phyloP scores from a whole-genome alignment of 1,284 basidiomycete genomes.

The Exobasidium cylindrosporum region DNA sequence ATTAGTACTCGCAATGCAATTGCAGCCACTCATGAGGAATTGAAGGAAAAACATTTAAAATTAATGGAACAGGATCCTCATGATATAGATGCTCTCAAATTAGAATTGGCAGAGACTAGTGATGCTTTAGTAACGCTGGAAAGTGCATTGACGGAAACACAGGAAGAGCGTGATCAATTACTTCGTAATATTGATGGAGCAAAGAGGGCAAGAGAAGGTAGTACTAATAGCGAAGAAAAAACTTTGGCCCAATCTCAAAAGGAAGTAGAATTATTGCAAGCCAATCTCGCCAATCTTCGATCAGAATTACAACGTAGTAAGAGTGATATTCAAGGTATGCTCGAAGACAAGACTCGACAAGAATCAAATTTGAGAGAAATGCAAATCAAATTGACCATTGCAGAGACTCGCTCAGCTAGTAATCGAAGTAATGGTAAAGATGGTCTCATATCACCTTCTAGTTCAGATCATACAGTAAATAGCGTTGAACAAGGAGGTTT shows the following conservation, averaged over 20 bases:
- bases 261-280: slow-evolving; percentile 73
- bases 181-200: slow-evolving; percentile 45
- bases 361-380: slow-evolving; percentile 34
- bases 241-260: slow-evolving; percentile 17
- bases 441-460: slow-evolving; percentile 3
- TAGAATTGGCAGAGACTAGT: slow-evolving; percentile 53
- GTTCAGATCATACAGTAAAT: slow-evolving; percentile 23
- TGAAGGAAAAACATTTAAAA: slow-evolving; percentile 28
- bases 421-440: slow-evolving; percentile 28
- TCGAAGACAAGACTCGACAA: slow-evolving; percentile 66
- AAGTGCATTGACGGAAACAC: slow-evolving; percentile 52
- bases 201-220: slow-evolving; percentile 14
- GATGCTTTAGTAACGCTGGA: slow-evolving; percentile 54
- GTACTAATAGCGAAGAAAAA: slow-evolving; percentile 50
- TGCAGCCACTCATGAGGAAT: slow-evolving; percentile 21
- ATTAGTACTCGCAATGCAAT: slow-evolving; percentile 14
- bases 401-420: slow-evolving; percentile 31
- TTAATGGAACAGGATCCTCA: slow-evolving; percentile 35
- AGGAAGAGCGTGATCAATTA: slow-evolving; percentile 54
- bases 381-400: slow-evolving; percentile 30
- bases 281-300: slow-evolving; percentile 62
- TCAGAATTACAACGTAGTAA: slow-evolving; percentile 52
- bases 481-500: slow-evolving; percentile 17
- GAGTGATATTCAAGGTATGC: slow-evolving; percentile 74
- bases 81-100: slow-evolving; percentile 68